A percentile compares a stretch with the other conserved stretches of the same genome.
Conservation (phyloP, 2,329 filamentous ascomycete genomes). For the Ramularia collo-cygni region DNA sequence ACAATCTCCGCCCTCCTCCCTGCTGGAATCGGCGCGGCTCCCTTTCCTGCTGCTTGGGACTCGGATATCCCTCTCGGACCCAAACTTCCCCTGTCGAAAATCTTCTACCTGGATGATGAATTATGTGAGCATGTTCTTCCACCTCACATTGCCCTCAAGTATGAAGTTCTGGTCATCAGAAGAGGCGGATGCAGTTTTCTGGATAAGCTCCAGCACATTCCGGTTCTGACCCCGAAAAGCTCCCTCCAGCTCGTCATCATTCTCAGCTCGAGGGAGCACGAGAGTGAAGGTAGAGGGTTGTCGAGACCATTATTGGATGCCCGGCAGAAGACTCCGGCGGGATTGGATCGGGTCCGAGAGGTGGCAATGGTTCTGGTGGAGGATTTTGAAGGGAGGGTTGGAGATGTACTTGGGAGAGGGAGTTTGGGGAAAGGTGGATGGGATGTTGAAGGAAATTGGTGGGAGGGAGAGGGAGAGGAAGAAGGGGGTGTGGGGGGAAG, state of each 20-base stretch:
- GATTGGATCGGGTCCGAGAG: slow-evolving; percentile 61
- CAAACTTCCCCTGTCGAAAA: slow-evolving; percentile 39
- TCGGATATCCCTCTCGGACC: slow-evolving; percentile 33
- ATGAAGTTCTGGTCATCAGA: slow-evolving; percentile 75
- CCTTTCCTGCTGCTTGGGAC: slow-evolving; percentile 47
- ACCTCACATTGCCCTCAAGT: slow-evolving; percentile 41
- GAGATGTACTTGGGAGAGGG: slow-evolving; percentile 51
- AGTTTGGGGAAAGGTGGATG: slow-evolving; percentile 28
- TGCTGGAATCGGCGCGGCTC: slow-evolving; percentile 58
- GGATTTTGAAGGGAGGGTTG: slow-evolving; percentile 52
- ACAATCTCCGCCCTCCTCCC: slow-evolving; percentile 47
- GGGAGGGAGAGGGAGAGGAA: slow-evolving; percentile 7
- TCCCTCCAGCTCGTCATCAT: slow-evolving; percentile 73
- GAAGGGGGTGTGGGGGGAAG: slow-evolving; percentile 61
- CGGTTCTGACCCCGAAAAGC: slow-evolving; percentile 53
- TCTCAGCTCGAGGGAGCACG: slow-evolving; percentile 53
- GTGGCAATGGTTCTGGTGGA: slow-evolving; percentile 80
- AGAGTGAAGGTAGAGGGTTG: not conserved
- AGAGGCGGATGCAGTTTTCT: slow-evolving; percentile 81
- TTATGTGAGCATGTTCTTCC: slow-evolving; percentile 55
- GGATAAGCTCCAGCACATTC: slow-evolving; percentile 78
- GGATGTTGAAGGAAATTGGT: slow-evolving; percentile 12
- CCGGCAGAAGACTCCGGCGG: slow-evolving; percentile 51
- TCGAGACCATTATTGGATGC: too few species aligned
- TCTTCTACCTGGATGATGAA: slow-evolving; percentile 62